phyloP scores from a whole-genome alignment of 2,329 filamentous ascomycete genomes.

The Hypoxylon sp. region DNA sequence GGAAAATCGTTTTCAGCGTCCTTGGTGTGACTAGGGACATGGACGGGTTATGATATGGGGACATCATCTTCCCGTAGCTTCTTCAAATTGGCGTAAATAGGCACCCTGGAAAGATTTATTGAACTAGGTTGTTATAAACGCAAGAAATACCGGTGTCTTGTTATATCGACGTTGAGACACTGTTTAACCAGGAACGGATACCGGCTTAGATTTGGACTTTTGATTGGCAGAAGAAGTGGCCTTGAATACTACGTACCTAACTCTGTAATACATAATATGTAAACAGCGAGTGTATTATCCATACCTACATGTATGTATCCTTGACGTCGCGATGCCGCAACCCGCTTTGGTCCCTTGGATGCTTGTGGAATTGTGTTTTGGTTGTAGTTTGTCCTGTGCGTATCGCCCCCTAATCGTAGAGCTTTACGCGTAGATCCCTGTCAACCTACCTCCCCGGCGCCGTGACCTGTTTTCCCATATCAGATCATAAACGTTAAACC shows the following conservation, averaged over 20 bases:
- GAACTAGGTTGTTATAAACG: neutral
- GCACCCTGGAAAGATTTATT: neutral
- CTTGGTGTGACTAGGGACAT: slow-evolving; percentile 50
- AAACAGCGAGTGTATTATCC: too few relatives aligned
- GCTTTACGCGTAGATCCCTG: too few relatives aligned
- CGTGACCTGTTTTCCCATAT: too few relatives aligned
- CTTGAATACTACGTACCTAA: neutral
- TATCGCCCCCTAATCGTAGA: too few relatives aligned
- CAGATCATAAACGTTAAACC: too few relatives aligned
- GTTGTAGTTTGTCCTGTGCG: too few relatives aligned
- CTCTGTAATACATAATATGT: too few relatives aligned
- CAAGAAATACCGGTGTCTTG: neutral
- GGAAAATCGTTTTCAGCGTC: slow-evolving; percentile 48
- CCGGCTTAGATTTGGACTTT: slow-evolving; percentile 1
- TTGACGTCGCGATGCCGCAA: too few relatives aligned
- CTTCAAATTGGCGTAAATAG: neutral
- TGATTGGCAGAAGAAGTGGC: neutral
- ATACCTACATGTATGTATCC: too few relatives aligned
- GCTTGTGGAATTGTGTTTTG: neutral
- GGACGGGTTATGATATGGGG: slow-evolving; percentile 32
- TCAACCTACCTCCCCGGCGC: too few relatives aligned
- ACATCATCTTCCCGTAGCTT: neutral
- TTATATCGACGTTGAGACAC: neutral
- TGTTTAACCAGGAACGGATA: neutral
- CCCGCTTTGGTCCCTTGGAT: neutral